Evolutionary conservation across 306 rosid species (phyloP), one percentile per base, ranked within the genome.

Genomic region (Carpinus fangiana): DNA sequence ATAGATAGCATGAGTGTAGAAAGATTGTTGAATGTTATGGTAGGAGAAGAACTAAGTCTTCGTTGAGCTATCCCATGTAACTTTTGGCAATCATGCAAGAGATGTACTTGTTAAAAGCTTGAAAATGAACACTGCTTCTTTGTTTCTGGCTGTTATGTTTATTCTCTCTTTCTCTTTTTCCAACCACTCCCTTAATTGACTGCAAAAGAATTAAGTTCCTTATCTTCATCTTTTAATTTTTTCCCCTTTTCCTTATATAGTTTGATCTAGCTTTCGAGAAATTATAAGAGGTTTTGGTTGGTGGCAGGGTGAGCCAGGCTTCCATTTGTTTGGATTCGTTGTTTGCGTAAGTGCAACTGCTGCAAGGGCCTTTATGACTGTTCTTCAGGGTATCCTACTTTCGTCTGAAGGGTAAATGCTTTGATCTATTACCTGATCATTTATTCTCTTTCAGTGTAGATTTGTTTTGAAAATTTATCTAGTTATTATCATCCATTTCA

Each of bases 361-460:
- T 59, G 99, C 99, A 65, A 95, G 99, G 87, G 99, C 99, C 61
- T 95, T 95, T 85, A 95, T 93, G 89, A 93, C 98, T 85, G 98
- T 95, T 72, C 98, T 95, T 77, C 98, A 95, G 88, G 87, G 98
- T 78, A 89, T 95, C 84, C 88, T 95, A 64, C 94, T 95, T 82
- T 93, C 99, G 79, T 91, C 97, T n/a, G 98, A 93, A 84, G 98
- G 99, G 98, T 95, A 91, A 82, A 75, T 69, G 73, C 57, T 83
- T 72, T 75, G 14, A 17, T 64, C 79, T 46, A 34, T 52, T 34
- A 80, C 82, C 68, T 62, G 55, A 50, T 31, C 46, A 12, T 70
- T 60, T 21, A n/a, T 34, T 64, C 54, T 18, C 77, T 70, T 69
- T 78, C 59, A 54, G 66, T 70, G 59, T 50, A 21, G 64, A 56